phyloP scores from a whole-genome alignment of 257 asterid genomes.

The Jacaranda copaia region DNA sequence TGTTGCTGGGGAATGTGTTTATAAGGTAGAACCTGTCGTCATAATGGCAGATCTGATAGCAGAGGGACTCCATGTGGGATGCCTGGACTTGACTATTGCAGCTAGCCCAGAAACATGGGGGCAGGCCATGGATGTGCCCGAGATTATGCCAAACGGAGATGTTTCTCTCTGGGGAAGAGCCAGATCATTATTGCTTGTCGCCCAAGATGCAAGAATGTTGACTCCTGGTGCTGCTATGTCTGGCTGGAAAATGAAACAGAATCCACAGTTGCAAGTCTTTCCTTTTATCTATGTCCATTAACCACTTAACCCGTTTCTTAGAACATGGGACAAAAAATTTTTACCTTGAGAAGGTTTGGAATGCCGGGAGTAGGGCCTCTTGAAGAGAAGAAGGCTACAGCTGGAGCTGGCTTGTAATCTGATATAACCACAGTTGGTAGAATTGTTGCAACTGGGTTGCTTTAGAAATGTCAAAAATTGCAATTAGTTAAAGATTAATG shows the following conservation, averaged over 20 bases:
- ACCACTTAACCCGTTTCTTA: too few relatives aligned
- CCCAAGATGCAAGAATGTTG: constrained; percentile 43
- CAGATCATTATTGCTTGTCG: constrained; percentile 30
- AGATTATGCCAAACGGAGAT: constrained; percentile 41
- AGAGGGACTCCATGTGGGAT: constrained; percentile 43
- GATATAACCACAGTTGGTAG: constrained; percentile 45
- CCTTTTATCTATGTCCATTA: background rate
- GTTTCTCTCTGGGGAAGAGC: constrained; percentile 32
- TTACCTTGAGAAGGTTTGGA: constrained; percentile 54
- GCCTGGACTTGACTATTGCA: constrained; percentile 52
- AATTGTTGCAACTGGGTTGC: constrained; percentile 58
- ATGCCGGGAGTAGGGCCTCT: constrained; percentile 46
- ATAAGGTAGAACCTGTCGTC: constrained; percentile 50
- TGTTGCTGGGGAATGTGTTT: background rate
- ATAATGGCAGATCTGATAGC: constrained; percentile 62
- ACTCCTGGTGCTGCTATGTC: constrained; percentile 60
- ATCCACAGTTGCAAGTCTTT: background rate
- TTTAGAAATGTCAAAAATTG: constrained; percentile 30
- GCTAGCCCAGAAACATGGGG: constrained; percentile 64
- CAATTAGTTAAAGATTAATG: background rate
- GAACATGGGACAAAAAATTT: background rate
- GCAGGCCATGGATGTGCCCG: constrained; percentile 72
- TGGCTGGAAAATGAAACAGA: constrained; percentile 48
- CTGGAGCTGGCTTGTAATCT: constrained; percentile 61
- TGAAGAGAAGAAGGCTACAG: constrained; percentile 54